Evolutionary conservation across 345 rosid species (phyloP).

Genomic region (Citrus sp.): DNA sequence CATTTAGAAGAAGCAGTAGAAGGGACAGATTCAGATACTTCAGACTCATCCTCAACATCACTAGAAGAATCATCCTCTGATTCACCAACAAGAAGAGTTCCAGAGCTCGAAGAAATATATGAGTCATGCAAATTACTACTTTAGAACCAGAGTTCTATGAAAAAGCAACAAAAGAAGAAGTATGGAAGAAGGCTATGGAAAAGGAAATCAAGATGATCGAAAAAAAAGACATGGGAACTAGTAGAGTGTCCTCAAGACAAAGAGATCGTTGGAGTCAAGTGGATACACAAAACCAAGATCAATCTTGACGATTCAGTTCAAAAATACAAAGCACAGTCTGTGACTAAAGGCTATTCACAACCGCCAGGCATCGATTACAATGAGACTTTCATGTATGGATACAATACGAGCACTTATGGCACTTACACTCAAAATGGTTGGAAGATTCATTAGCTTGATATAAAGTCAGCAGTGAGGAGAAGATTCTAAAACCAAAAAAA

Average conservation of each 20-base stretch:
- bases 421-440: neutral
- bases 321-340: neutral
- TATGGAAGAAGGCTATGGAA: neutral
- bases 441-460: neutral
- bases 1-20: too few relatives aligned
- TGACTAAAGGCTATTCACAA: neutral
- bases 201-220: neutral
- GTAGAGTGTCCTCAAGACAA: neutral
- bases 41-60: too few relatives aligned
- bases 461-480: neutral
- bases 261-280: neutral
- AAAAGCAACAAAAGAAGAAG: neutral
- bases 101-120: neutral
- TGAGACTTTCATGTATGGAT: neutral
- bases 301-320: neutral
- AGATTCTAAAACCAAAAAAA: neutral
- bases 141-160: neutral
- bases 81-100: too few relatives aligned
- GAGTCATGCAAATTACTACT: neutral
- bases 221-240: neutral
- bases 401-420: neutral
- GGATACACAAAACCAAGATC: neutral
- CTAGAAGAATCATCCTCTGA: too few relatives aligned
- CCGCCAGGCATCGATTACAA: neutral
- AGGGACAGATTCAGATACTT: too few relatives aligned